Conservation (phyloP, 495 filamentous ascomycete species). For the Neurospora pannonica region DNA sequence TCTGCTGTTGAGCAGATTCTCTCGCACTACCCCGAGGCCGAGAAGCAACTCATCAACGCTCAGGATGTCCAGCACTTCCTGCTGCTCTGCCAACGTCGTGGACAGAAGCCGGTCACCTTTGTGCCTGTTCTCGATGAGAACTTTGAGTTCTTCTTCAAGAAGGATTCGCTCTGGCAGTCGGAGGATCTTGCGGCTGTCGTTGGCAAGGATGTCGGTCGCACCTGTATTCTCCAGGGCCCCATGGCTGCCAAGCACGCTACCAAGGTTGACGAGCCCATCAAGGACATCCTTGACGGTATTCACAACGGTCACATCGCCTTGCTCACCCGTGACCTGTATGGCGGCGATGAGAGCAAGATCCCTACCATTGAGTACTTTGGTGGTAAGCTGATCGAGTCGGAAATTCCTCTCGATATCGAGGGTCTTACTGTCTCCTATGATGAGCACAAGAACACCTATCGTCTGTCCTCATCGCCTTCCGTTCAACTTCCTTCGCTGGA, state of each 20-base stretch:
- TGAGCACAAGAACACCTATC: constrained; percentile 65
- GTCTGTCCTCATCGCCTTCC: constrained; percentile 60
- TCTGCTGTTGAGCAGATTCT: constrained; percentile 67
- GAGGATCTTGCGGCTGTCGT: constrained; percentile 95
- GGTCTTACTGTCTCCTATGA: constrained; percentile 72
- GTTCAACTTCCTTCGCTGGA: constrained; percentile 66
- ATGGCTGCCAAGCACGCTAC: constrained; percentile 88
- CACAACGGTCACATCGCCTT: constrained; percentile 76
- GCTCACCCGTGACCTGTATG: constrained; percentile 73
- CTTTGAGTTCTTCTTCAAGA: constrained; percentile 99
- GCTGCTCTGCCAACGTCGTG: constrained; percentile 80
- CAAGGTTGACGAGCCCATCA: constrained; percentile 79
- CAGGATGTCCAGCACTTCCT: constrained; percentile 97
- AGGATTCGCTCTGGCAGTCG: constrained; percentile 99
- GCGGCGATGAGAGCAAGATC: constrained; percentile 58
- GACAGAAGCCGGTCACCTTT: constrained; percentile 94
- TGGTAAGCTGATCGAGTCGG: constrained; percentile 60
- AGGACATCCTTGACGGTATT: constrained; percentile 84
- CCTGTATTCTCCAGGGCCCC: constrained; percentile 92
- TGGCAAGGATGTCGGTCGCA: constrained; percentile 86
- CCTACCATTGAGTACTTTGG: constrained; percentile 93
- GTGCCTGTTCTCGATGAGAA: constrained; percentile 88
- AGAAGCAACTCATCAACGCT: constrained; percentile 88
- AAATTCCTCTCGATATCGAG: constrained; percentile 58
- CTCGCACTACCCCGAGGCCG: constrained; percentile 72